These are phyloP conservation scores for Tuber umbilicatum DNA, from an alignment of 495 filamentous ascomycete species.

Conservation along the genomic window DNA sequence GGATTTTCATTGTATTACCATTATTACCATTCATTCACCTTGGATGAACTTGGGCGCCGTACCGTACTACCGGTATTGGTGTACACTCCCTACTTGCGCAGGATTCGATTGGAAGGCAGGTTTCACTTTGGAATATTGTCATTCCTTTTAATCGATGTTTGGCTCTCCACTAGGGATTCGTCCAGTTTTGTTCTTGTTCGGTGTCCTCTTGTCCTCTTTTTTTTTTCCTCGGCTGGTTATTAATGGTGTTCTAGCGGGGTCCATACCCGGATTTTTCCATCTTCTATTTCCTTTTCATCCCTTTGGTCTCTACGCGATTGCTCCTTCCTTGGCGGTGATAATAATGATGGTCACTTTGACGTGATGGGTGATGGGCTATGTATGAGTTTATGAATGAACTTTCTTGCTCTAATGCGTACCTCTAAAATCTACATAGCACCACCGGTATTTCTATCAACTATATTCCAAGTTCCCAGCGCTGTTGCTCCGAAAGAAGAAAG, in stretches of 20 bases:
- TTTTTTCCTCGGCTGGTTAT: background rate
- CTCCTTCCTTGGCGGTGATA: background rate
- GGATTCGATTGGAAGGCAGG: background rate
- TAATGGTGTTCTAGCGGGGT: background rate
- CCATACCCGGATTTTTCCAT: background rate
- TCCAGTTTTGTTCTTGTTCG: background rate
- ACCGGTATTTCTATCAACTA: background rate
- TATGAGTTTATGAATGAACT: background rate
- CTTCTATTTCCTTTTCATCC: background rate
- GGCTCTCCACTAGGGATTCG: background rate
- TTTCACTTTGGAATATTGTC: background rate
- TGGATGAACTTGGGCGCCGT: background rate
- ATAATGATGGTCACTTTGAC: background rate
- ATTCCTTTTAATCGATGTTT: background rate
- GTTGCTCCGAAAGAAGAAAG: background rate
- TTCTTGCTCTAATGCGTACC: background rate
- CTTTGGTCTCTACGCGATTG: background rate
- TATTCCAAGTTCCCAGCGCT: background rate
- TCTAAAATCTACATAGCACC: background rate
- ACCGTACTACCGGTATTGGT: background rate
- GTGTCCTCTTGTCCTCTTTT: background rate
- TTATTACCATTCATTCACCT: background rate
- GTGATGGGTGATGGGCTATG: background rate
- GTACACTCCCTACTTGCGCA: background rate
- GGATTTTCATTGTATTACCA: background rate